Conservation (phyloP, 2,329 filamentous ascomycete species). For the Anisogramma anomala region DNA sequence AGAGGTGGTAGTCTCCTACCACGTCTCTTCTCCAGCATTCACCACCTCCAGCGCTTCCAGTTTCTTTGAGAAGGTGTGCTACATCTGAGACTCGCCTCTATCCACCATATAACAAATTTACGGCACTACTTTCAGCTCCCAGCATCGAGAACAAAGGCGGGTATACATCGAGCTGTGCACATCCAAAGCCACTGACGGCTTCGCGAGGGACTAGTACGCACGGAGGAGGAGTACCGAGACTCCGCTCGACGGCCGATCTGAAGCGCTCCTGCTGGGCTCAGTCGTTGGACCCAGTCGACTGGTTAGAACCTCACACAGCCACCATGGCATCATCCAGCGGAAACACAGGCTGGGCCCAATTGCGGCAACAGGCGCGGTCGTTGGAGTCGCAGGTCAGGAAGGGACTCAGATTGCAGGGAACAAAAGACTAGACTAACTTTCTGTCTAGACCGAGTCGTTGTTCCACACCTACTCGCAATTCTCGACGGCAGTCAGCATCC, state of each 20-base stretch:
- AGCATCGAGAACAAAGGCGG: too few species aligned
- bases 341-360: conserved; percentile 74
- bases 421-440: conserved; percentile 4
- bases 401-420: not conserved
- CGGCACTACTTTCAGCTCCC: too few species aligned
- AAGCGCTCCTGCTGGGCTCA: not conserved
- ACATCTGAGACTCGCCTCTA: too few species aligned
- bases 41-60: too few species aligned
- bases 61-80: too few species aligned
- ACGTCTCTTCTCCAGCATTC: too few species aligned
- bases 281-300: not conserved
- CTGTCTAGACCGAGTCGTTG: conserved; percentile 62
- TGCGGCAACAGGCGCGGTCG: conserved; percentile 81
- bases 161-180: too few species aligned
- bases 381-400: conserved; percentile 83
- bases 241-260: not conserved
- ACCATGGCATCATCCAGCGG: conserved; percentile 42
- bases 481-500: conserved; percentile 65
- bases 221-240: too few species aligned
- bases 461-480: conserved; percentile 88
- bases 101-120: too few species aligned
- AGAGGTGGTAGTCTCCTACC: too few species aligned
- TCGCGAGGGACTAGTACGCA: too few species aligned
- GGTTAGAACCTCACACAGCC: not conserved
- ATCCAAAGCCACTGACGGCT: too few species aligned